Evolutionary conservation across 768 basidiomycete genomes (phyloP), one percentile per base, ranked within the genome.

Genomic region (Serendipita indica): DNA sequence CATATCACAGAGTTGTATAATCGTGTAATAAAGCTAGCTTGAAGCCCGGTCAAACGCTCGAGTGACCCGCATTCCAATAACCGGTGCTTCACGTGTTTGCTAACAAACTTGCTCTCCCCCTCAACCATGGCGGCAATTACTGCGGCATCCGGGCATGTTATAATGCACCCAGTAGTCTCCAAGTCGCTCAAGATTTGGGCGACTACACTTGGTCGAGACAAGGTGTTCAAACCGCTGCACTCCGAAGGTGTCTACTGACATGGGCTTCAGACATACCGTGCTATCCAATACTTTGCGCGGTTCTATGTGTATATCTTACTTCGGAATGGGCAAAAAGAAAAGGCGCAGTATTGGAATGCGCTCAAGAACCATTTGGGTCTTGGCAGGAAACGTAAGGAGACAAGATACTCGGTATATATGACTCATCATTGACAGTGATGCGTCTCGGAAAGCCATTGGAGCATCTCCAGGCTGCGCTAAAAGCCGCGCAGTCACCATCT

Each of bases 361-460:
- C 75, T 98, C 64, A 98, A 97, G 72, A 73, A 74, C 28, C 88
- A 90, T 66, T 79, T 99, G 22, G 91, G 81, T 3, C 80, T 79
- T 10, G 88, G 82, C 32, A 78, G 96, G 63, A 98, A 94, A 72
- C 74, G 94, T 96, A 67, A 58, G 80, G 70, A 27, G 33, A 34
- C 16, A 32, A 16, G 39, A 45, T 13, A 32, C 45, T 18, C 27
- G 25, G 57, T 16, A 33, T 22, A n/a, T 12, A 25, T 5, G n/a
- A 12, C 28, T 45, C 39, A 57, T 41, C 7, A 37, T 6, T 25
- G 39, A 16, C 63, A 98, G 94, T 96, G 34, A 75, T 98, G 77
- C 82, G 96, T 14, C 74, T 99, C 57, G 90, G 91, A 64, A 94
- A 97, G 71, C 91, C 92, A 5, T 64, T 93, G 62, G 96, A 99